These are phyloP conservation scores for Boletus subcaerulescens DNA, from an alignment of 768 basidiomycete genomes.

Conservation along the genomic window DNA sequence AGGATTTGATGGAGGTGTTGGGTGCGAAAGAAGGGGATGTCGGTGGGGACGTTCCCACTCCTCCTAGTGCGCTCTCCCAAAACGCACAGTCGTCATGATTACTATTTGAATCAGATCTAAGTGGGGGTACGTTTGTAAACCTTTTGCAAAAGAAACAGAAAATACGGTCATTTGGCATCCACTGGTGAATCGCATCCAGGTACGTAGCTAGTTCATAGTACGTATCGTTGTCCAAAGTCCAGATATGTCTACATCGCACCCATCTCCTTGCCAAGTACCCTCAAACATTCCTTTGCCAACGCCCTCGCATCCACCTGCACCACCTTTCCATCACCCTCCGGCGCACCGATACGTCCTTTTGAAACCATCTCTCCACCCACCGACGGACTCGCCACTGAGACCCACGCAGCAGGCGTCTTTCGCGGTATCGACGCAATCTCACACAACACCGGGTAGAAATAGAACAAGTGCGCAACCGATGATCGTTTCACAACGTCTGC, in stretches of 20 bases:
- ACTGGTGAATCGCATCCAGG: too few relatives aligned
- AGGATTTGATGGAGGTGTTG: conserved; percentile 51
- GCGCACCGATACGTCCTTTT: conserved; percentile 22
- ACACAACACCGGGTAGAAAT: conserved; percentile 77
- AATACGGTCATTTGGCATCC: too few relatives aligned
- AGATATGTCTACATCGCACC: conserved; percentile 37
- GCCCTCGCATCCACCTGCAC: conserved; percentile 62
- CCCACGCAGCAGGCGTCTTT: conserved; percentile 67
- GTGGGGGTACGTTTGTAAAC: too few relatives aligned
- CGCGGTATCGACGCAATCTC: conserved; percentile 75
- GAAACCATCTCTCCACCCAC: not conserved
- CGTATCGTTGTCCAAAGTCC: not conserved
- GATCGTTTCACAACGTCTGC: conserved; percentile 75
- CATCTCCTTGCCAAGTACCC: conserved; percentile 72
- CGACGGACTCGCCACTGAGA: conserved; percentile 26
- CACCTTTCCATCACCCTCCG: conserved; percentile 20
- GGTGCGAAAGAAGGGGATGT: conserved; percentile 58
- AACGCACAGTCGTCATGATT: not conserved
- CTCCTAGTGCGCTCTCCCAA: conserved; percentile 13
- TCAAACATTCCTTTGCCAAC: conserved; percentile 65
- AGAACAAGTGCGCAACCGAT: conserved; percentile 79
- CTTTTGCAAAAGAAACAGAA: too few relatives aligned
- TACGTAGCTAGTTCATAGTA: too few relatives aligned
- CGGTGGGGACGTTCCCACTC: conserved; percentile 30
- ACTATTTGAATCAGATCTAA: too few relatives aligned